phyloP scores from a whole-genome alignment of 805 yeast genomes.

The Spathaspora boniae region DNA sequence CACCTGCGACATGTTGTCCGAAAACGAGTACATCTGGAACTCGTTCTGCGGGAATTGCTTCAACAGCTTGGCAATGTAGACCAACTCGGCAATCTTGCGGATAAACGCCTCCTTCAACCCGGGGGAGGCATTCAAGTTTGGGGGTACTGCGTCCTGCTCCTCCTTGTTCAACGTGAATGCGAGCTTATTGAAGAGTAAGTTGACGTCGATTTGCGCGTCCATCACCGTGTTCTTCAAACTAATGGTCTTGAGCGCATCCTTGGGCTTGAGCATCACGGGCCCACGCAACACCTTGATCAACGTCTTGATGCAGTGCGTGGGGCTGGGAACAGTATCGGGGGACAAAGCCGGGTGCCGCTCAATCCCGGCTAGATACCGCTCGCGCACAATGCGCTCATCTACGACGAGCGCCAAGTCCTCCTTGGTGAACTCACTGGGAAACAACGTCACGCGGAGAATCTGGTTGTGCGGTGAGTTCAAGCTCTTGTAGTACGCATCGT shows the following conservation, averaged over 20 bases:
- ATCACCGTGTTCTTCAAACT: constrained; percentile 47
- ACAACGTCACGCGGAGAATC: constrained; percentile 50
- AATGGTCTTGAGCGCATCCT: constrained; percentile 53
- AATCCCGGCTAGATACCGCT: constrained; percentile 44
- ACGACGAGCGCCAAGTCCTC: constrained; percentile 46
- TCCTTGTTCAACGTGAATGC: constrained; percentile 35
- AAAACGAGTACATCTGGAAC: constrained; percentile 26
- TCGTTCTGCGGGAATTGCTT: constrained; percentile 17
- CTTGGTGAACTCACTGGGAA: constrained; percentile 45
- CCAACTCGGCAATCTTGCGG: constrained; percentile 52
- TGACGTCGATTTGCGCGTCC: constrained; percentile 55
- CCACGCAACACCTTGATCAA: constrained; percentile 63
- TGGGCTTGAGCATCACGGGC: constrained; percentile 48
- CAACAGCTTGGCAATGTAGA: constrained; percentile 26
- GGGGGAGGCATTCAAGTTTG: constrained; percentile 29
- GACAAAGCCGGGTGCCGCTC: constrained; percentile 26
- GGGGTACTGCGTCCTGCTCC: constrained; percentile 44
- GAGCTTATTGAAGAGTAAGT: constrained; percentile 46
- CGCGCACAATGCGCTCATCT: constrained; percentile 46
- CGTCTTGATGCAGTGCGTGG: constrained; percentile 57
- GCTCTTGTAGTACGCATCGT: constrained; percentile 33
- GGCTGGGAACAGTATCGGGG: constrained; percentile 43
- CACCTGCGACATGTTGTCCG: constrained; percentile 30
- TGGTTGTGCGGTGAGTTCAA: constrained; percentile 22
- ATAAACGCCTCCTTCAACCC: constrained; percentile 47